A percentile compares a stretch with the other conserved stretches of the same genome.
Evolutionary conservation across 2,329 filamentous ascomycete species (phyloP).

Genomic region (Talaromyces sp.): DNA sequence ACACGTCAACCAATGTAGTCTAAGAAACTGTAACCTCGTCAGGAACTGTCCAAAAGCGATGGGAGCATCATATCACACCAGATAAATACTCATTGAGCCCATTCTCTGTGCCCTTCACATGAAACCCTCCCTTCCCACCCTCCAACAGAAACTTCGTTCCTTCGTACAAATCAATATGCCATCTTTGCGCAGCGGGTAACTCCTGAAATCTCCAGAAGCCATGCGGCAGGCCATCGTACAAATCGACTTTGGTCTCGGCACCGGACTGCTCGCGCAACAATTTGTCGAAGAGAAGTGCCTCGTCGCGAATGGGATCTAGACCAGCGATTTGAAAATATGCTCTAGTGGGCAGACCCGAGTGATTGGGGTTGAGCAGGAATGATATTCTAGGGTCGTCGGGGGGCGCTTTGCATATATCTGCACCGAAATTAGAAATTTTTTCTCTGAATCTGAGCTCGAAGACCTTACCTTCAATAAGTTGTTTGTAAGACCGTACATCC

Average conservation of each 20-base stretch:
- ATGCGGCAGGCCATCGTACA: not conserved
- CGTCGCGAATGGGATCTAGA: not conserved
- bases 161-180: not conserved
- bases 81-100: too few relatives aligned
- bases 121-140: too few relatives aligned
- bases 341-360: not conserved
- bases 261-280: not conserved
- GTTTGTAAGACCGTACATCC: not conserved
- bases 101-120: too few relatives aligned
- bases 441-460: too few relatives aligned
- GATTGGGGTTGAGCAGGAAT: not conserved
- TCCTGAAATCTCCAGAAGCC: conserved; percentile 1
- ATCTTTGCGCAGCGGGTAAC: not conserved
- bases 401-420: not conserved
- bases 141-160: not conserved
- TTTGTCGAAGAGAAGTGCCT: not conserved
- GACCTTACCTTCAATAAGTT: too few relatives aligned
- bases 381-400: not conserved
- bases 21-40: too few relatives aligned
- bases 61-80: too few relatives aligned
- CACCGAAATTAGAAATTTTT: too few relatives aligned
- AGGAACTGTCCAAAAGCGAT: too few relatives aligned
- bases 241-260: not conserved
- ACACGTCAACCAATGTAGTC: too few relatives aligned
- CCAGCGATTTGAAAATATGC: conserved; percentile 3